Percentiles rank a stretch among this genome's conserved stretches.
These are phyloP conservation scores for Saturnispora kantuleensis DNA, from an alignment of 805 yeast genomes.

Conservation along the genomic window DNA sequence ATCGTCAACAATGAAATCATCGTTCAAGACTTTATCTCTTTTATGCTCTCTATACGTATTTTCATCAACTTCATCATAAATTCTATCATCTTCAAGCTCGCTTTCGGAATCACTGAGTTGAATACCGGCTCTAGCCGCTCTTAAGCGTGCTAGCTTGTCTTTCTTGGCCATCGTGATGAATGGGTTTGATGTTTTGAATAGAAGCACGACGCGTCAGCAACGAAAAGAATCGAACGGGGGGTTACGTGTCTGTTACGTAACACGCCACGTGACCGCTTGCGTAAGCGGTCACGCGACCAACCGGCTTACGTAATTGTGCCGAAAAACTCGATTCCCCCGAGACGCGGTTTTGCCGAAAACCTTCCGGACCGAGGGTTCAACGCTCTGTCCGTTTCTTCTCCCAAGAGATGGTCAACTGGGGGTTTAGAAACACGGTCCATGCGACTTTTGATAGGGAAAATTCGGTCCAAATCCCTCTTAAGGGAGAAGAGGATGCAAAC, in stretches of 20 bases:
- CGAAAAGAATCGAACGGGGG: background rate
- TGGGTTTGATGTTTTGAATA: background rate
- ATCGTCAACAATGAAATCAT: constrained; percentile 92
- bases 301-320: no score
- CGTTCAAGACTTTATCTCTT: constrained; percentile 71
- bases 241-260: background rate
- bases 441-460: constrained; percentile 17
- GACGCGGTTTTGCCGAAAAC: background rate
- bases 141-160: constrained; percentile 48
- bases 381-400: background rate
- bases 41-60: constrained; percentile 65
- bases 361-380: background rate
- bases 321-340: no score
- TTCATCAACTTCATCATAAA: constrained; percentile 87
- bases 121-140: constrained; percentile 56
- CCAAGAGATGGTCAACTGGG: constrained; percentile 22
- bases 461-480: constrained; percentile 21
- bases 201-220: background rate
- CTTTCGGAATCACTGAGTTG: constrained; percentile 31
- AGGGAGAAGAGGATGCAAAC: constrained; percentile 9
- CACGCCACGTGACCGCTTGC: no score
- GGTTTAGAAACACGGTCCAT: constrained; percentile 24
- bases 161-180: constrained; percentile 14
- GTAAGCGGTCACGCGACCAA: no score
- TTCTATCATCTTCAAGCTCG: constrained; percentile 42